A percentile compares a stretch with the other conserved stretches of the same genome.
Evolutionary conservation across 768 basidiomycete species (phyloP).

Genomic region (Mycena polygramma): DNA sequence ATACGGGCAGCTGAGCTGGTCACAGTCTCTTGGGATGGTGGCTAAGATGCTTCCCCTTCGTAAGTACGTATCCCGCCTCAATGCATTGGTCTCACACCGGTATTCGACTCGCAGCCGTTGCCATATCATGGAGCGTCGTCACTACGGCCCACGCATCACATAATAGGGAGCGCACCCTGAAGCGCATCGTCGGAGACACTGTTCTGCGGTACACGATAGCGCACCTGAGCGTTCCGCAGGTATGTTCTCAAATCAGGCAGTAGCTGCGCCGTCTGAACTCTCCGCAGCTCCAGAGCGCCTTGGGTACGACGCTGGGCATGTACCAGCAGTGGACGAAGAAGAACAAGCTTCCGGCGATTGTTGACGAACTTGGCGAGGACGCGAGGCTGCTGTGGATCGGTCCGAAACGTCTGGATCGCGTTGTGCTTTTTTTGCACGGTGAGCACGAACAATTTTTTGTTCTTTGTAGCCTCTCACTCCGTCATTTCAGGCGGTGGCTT

Average conservation of each 20-base stretch:
- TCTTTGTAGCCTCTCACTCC: neutral
- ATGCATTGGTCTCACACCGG: neutral
- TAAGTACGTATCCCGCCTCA: neutral
- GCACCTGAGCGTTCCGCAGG: conserved; percentile 30
- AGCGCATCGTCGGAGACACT: conserved; percentile 40
- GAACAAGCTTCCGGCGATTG: conserved; percentile 35
- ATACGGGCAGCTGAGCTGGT: neutral
- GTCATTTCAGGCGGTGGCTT: conserved; percentile 45
- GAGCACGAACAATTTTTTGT: neutral
- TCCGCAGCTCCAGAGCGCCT: conserved; percentile 41
- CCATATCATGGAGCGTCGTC: conserved; percentile 39
- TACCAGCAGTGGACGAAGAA: conserved; percentile 43
- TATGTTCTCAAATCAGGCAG: no score
- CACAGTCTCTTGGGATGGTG: conserved; percentile 1
- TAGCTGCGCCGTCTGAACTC: no score
- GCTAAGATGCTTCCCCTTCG: neutral
- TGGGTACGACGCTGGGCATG: conserved; percentile 40
- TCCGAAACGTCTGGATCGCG: conserved; percentile 46
- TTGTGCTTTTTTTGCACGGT: conserved; percentile 52
- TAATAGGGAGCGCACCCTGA: conserved; percentile 43
- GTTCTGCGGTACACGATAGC: conserved; percentile 30
- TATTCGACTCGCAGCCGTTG: conserved; percentile 31
- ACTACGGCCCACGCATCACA: conserved; percentile 40
- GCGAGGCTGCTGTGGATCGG: conserved; percentile 51
- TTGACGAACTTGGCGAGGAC: conserved; percentile 47